Evolutionary conservation across 1,139 yeast species (phyloP), one percentile per base, ranked within the genome.

Genomic region (Lodderomyces parapsilosis): DNA sequence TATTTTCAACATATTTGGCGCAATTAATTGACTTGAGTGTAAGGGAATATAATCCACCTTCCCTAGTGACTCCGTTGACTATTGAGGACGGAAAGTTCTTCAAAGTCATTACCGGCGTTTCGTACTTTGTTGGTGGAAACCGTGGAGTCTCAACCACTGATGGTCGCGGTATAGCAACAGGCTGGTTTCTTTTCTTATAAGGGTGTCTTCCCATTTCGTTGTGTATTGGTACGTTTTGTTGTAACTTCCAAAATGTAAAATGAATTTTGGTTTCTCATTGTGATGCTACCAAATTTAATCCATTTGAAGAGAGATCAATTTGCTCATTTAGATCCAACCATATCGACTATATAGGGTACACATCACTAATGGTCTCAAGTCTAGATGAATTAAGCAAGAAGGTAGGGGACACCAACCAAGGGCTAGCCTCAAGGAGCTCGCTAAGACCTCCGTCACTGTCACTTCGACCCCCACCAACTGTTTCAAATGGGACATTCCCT

Each of bases 1-100:
- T 52, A 41, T 64, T 66, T 44, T 73, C 77, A 17, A 69, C 68
- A 32, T 64, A 63, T 41, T 61, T 58, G 17, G 68, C 67, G 44
- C 71, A 68, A 19, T 63, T 67, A 17, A 71, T 59, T 1, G 77
- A 66, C 49, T 73, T 73, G 53, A 68, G 71, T 0, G 78, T 71
- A 43, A 73, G 59, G 3, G 76, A 68, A 35, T 62, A 63, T 27
- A 73, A 58, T n/a, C 78, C 78, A 9, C 74, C 74, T 50, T 72
- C 74, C 13, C 58, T 59, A 0, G 77, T 70, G n/a, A 68, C 57
- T 1, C 78, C 78, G 43, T 68, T 69, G 38, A 70, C 58, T 1
- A 73, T 64, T 0, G 76, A 68, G 2, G 74, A 69, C 10, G 74
- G 75, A 40, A 61, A 66, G 40, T 68, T 64, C 35, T 58, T 54